These are phyloP conservation scores for Brassica carinata DNA, from an alignment of 345 rosid genomes.

Conservation along the genomic window DNA sequence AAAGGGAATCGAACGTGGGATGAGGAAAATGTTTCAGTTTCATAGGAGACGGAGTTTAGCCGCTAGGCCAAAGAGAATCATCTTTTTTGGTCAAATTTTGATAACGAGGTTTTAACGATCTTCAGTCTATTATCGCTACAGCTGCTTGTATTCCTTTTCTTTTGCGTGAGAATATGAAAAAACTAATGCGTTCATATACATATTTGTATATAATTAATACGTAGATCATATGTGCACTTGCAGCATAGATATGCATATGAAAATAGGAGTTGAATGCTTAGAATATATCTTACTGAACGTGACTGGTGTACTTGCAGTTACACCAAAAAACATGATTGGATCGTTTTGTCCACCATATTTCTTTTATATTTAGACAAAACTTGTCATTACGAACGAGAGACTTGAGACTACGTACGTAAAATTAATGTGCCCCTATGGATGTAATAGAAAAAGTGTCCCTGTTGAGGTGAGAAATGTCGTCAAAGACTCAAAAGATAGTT, in stretches of 20 bases:
- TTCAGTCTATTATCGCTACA: slow-evolving; percentile 14
- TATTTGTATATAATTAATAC: background rate
- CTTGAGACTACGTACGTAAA: background rate
- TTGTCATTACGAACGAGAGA: background rate
- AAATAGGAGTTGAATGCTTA: background rate
- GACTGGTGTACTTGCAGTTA: background rate
- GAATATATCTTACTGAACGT: background rate
- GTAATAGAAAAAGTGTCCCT: background rate
- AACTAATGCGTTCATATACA: slow-evolving; percentile 1
- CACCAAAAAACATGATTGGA: background rate
- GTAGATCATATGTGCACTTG: background rate
- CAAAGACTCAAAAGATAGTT: slow-evolving; percentile 10
- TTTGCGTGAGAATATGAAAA: slow-evolving; percentile 25
- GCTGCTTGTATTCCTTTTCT: slow-evolving; percentile 17
- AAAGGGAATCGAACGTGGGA: too few species aligned
- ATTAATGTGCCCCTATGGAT: background rate
- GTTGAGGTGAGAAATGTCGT: slow-evolving; percentile 7
- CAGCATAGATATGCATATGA: background rate
- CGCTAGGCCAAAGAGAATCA: too few species aligned
- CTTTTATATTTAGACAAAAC: background rate
- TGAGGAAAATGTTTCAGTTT: too few species aligned
- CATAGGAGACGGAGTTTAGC: too few species aligned
- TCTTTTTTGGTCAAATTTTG: slow-evolving; percentile 7
- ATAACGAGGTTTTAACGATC: slow-evolving; percentile 44
- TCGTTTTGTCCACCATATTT: background rate